Evolutionary conservation across 176 grass and related monocot species (phyloP).

Genomic region (Eragrostis nindensis): DNA sequence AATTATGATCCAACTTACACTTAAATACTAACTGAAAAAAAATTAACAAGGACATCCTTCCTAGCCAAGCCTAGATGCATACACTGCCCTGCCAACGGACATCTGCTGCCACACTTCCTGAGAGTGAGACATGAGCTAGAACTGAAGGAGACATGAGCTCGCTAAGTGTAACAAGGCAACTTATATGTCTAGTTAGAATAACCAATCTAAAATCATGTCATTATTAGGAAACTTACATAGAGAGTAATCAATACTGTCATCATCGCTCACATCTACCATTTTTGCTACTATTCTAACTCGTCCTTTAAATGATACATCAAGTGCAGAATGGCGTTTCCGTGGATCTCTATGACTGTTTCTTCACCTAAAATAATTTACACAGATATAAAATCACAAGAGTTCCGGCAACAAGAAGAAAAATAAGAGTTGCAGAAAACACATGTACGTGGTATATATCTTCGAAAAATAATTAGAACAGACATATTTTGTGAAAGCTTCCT

Average conservation of each 20-base stretch:
- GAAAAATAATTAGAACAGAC: constrained; percentile 49
- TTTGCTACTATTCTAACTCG: constrained; percentile 87
- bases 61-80: too few species aligned
- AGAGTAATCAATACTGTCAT: constrained; percentile 84
- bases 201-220: constrained; percentile 28
- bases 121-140: too few species aligned
- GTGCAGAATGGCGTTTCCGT: constrained; percentile 82
- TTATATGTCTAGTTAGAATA: too few species aligned
- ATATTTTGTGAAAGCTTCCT: constrained; percentile 98
- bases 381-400: constrained; percentile 34
- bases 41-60: too few species aligned
- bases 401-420: constrained; percentile 32
- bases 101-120: too few species aligned
- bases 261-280: constrained; percentile 73
- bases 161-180: too few species aligned
- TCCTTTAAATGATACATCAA: constrained; percentile 87
- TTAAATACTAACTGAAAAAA: too few species aligned
- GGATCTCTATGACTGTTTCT: constrained; percentile 72
- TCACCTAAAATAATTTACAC: constrained; percentile 56
- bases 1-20: too few species aligned
- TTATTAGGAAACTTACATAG: constrained; percentile 64
- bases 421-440: constrained; percentile 14
- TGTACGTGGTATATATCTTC: constrained; percentile 1
- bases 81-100: too few species aligned
- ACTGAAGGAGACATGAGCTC: too few species aligned